Evolutionary conservation across 306 rosid species (phyloP).

Genomic region (Morella rubra): DNA sequence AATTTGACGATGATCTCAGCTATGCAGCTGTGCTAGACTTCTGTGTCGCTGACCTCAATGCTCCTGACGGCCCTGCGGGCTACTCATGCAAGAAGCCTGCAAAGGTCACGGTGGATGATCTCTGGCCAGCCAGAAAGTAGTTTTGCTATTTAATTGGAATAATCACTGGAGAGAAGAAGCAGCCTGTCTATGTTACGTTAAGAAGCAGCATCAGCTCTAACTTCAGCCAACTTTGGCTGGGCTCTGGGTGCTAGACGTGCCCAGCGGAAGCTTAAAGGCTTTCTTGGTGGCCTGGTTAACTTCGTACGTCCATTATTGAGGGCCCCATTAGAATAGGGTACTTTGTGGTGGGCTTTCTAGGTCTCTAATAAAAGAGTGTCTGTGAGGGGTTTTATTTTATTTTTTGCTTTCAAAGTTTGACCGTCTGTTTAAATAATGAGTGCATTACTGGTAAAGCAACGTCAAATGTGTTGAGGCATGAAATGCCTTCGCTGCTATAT

Average conservation of each 20-base stretch:
- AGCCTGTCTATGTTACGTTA: too few relatives aligned
- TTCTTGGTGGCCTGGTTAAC: constrained; percentile 70
- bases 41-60: constrained; percentile 78
- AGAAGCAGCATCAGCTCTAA: too few relatives aligned
- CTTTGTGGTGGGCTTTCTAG: not conserved
- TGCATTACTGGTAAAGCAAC: too few relatives aligned
- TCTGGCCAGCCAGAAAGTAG: too few relatives aligned
- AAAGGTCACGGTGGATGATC: constrained; percentile 50
- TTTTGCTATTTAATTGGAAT: too few relatives aligned
- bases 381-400: not conserved
- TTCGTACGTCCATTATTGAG: not conserved
- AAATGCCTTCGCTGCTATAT: too few relatives aligned
- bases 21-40: constrained; percentile 70
- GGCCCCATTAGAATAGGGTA: not conserved
- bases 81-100: constrained; percentile 62
- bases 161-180: too few relatives aligned
- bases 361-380: not conserved
- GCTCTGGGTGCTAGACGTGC: too few relatives aligned
- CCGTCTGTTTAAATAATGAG: too few relatives aligned
- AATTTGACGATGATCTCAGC: constrained; percentile 37
- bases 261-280: constrained; percentile 89
- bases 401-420: constrained; percentile 3
- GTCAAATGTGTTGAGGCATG: too few relatives aligned
- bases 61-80: constrained; percentile 68
- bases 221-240: too few relatives aligned